Evolutionary conservation across 805 yeast species (phyloP).

Genomic region (Spencermartinsiella europaea): DNA sequence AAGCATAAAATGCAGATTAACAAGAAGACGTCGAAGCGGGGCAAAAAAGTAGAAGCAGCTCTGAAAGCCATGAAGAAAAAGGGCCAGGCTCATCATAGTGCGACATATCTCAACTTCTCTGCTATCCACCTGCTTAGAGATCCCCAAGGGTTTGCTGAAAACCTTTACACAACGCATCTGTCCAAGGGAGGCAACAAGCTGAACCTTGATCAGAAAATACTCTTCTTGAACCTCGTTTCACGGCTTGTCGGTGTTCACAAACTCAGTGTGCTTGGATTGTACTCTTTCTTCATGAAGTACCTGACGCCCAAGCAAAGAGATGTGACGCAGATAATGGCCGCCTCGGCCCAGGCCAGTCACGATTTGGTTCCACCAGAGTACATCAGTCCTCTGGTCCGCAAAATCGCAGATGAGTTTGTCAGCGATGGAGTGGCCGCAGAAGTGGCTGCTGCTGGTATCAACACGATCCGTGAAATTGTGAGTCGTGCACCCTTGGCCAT

Average conservation of each 20-base stretch:
- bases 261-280: conserved; percentile 81
- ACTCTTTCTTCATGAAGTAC: conserved; percentile 82
- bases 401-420: conserved; percentile 95
- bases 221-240: conserved; percentile 80
- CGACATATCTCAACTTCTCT: conserved; percentile 79
- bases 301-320: conserved; percentile 90
- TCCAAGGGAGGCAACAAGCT: conserved; percentile 63
- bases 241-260: conserved; percentile 93
- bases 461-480: conserved; percentile 88
- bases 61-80: conserved; percentile 52
- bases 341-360: conserved; percentile 93
- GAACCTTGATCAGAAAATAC: conserved; percentile 81
- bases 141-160: conserved; percentile 97
- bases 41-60: conserved; percentile 74
- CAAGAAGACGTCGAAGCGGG: conserved; percentile 75
- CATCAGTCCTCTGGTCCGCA: conserved; percentile 71
- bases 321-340: conserved; percentile 95
- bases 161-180: conserved; percentile 65
- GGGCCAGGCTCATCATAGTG: conserved; percentile 45
- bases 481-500: conserved; percentile 94
- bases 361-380: conserved; percentile 97
- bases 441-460: conserved; percentile 97
- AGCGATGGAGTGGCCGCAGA: conserved; percentile 98
- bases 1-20: conserved; percentile 79
- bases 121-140: conserved; percentile 93